Evolutionary conservation across 768 basidiomycete genomes (phyloP), one percentile per base, ranked within the genome.

Genomic region (Tremella fuciformis): DNA sequence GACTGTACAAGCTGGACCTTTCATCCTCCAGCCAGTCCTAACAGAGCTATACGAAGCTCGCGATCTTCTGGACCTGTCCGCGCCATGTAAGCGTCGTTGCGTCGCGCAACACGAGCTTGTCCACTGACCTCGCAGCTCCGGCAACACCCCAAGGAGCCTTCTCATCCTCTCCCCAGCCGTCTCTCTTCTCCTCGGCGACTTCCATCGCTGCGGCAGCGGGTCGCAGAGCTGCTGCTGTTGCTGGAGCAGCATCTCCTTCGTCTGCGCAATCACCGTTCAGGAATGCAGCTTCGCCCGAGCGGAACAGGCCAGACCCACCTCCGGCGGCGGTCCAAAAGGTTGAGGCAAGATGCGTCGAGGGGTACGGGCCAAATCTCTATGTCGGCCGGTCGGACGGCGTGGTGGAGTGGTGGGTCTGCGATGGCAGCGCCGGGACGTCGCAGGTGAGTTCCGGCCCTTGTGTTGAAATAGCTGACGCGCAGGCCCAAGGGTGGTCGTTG

Each of bases 331-430:
- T 34, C 19, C 34, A 22, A 15, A 50, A 50, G n/a, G 42, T 21
- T 13, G 69, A 69, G 46, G 57, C 70, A 13, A 54, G 63, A 44
- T 70, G 69, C 55, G 69, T 73, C 6, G 71, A 73, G 40, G 71
- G 69, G n/a, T 73, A 70, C 53, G 71, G 69, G 2, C 49, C 85
- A 41, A 91, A 96, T 69, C 83, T 94, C 22, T 93, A 91, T 64
- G 83, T 90, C 13, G 92, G 91, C 13, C 88, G 87, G 60, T 84
- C 85, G 19, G 89, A 91, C 59, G 91, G 92, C 19, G 84, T 89
- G 64, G 81, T 96, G 8, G 78, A 91, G 37, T 86, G 91, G 42
- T 93, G 87, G 71, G 82, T 86, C 1, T 80, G 89, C 19, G 86
- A 86, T 65, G 81, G 63, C 8, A 53, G 56, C 3, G 41, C 26